phyloP scores from a whole-genome alignment of 495 filamentous ascomycete species.

The Lasiosphaeria ovina region DNA sequence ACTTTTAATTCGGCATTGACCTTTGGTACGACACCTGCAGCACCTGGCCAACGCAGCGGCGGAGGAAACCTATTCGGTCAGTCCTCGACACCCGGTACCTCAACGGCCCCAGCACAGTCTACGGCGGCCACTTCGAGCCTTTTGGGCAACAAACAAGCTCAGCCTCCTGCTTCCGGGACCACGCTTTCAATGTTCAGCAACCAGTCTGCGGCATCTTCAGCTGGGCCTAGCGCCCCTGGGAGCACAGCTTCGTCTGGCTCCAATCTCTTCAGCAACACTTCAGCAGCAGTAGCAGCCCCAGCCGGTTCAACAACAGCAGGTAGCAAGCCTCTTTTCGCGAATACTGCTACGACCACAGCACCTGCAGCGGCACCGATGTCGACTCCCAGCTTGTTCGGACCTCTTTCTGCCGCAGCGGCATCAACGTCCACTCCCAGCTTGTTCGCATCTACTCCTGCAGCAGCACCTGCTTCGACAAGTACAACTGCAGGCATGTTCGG shows the following conservation, averaged over 20 bases:
- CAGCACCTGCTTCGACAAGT: not conserved
- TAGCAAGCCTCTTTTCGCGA: constrained; percentile 19
- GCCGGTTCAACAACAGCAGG: no score
- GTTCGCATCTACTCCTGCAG: constrained; percentile 6
- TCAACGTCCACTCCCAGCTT: constrained; percentile 14
- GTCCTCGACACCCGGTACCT: constrained; percentile 10
- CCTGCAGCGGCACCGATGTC: constrained; percentile 8
- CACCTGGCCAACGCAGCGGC: constrained; percentile 4
- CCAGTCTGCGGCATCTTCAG: constrained; percentile 7
- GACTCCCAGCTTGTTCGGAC: constrained; percentile 16
- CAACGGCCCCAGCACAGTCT: constrained; percentile 9
- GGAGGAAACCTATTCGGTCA: constrained; percentile 19
- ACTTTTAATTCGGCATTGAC: constrained; percentile 9
- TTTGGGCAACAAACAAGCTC: constrained; percentile 7
- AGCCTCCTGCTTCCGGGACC: constrained; percentile 10
- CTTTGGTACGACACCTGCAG: constrained; percentile 14
- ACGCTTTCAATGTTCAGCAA: constrained; percentile 36
- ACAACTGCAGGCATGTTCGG: no score
- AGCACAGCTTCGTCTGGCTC: not conserved
- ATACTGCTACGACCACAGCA: constrained; percentile 8
- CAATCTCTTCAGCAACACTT: constrained; percentile 2
- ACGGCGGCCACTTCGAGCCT: constrained; percentile 3
- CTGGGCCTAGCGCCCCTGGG: not conserved
- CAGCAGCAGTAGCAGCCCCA: constrained; percentile 4
- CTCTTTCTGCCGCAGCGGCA: constrained; percentile 3